Evolutionary conservation across 768 basidiomycete genomes (phyloP).

Genomic region (Rhodotorula babjevae): DNA sequence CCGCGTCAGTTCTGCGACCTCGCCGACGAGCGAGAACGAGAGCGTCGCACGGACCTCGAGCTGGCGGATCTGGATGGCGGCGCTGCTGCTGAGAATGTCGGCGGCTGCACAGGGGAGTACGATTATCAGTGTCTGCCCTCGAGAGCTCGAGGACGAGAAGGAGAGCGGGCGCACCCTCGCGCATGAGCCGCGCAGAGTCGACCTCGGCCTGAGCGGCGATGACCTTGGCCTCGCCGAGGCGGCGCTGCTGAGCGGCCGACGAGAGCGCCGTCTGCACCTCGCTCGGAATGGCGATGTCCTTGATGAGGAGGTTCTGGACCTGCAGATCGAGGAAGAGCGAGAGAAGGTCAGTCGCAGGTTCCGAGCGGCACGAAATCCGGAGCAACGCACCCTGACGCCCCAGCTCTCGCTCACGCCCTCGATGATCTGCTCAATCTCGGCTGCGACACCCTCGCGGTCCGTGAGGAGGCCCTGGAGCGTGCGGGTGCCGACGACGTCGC

Average conservation of each 20-base stretch:
- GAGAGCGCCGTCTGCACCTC: slow-evolving; percentile 88
- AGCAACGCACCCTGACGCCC: slow-evolving; percentile 63
- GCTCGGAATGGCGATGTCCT: slow-evolving; percentile 44
- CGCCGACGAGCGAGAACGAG: slow-evolving; percentile 58
- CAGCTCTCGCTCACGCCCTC: slow-evolving; percentile 65
- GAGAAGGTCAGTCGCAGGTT: too few species aligned
- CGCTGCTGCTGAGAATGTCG: slow-evolving; percentile 58
- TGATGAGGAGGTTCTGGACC: slow-evolving; percentile 81
- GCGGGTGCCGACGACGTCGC: slow-evolving; percentile 94
- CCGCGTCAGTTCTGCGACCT: slow-evolving; percentile 53
- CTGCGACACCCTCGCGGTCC: slow-evolving; percentile 92
- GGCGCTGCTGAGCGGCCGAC: slow-evolving; percentile 92
- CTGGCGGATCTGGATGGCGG: slow-evolving; percentile 97
- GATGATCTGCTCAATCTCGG: slow-evolving; percentile 94
- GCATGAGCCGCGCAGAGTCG: slow-evolving; percentile 18
- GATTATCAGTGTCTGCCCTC: too few species aligned
- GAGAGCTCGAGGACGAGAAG: neutral
- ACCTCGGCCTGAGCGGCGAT: slow-evolving; percentile 77
- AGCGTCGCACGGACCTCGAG: slow-evolving; percentile 82
- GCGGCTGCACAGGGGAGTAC: neutral
- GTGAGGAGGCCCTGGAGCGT: slow-evolving; percentile 94
- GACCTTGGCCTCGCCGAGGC: slow-evolving; percentile 92
- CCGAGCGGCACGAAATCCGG: too few species aligned
- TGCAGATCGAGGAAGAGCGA: neutral
- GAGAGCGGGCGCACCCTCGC: slow-evolving; percentile 3